A percentile compares a stretch with the other conserved stretches of the same genome.
These are phyloP conservation scores for Neurospora sp. DNA, from an alignment of 495 filamentous ascomycete species.

Conservation along the genomic window DNA sequence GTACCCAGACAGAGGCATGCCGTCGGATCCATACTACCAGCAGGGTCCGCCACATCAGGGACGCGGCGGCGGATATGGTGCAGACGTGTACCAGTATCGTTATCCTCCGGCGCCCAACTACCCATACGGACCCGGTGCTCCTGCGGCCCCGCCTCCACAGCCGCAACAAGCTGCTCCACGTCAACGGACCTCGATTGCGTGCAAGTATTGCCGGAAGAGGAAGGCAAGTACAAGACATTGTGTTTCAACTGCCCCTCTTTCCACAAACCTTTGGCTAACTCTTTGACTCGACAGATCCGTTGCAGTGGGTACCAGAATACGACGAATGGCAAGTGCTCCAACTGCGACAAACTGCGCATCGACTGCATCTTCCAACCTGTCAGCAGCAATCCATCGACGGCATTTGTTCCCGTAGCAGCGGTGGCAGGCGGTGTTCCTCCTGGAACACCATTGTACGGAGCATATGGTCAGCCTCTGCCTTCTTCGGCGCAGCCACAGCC, in stretches of 20 bases:
- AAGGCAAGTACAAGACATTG: conserved; percentile 26
- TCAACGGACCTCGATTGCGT: conserved; percentile 43
- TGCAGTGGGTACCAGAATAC: conserved; percentile 44
- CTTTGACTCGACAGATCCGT: conserved; percentile 29
- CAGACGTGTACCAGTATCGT: conserved; percentile 7
- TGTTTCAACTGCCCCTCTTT: neutral
- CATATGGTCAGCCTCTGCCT: conserved; percentile 39
- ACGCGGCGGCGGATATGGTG: conserved; percentile 2
- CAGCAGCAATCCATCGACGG: conserved; percentile 34
- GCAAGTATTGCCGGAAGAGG: conserved; percentile 40
- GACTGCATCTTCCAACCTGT: conserved; percentile 45
- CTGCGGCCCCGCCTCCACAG: conserved; percentile 7
- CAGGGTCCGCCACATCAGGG: conserved; percentile 7
- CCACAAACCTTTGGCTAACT: conserved; percentile 6
- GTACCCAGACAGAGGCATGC: conserved; percentile 4
- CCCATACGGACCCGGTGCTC: conserved; percentile 16
- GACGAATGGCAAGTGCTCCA: conserved; percentile 39
- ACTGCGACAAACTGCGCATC: conserved; percentile 41
- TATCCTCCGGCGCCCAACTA: conserved; percentile 11
- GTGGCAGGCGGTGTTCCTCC: conserved; percentile 38
- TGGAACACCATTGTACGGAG: conserved; percentile 37
- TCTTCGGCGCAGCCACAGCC: conserved; percentile 10
- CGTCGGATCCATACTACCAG: conserved; percentile 11
- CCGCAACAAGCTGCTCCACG: conserved; percentile 35
- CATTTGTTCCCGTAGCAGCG: conserved; percentile 41